These are phyloP conservation scores for Eimeria brunetti DNA, from an alignment of 169 alveolate species.

Conservation along the genomic window DNA sequence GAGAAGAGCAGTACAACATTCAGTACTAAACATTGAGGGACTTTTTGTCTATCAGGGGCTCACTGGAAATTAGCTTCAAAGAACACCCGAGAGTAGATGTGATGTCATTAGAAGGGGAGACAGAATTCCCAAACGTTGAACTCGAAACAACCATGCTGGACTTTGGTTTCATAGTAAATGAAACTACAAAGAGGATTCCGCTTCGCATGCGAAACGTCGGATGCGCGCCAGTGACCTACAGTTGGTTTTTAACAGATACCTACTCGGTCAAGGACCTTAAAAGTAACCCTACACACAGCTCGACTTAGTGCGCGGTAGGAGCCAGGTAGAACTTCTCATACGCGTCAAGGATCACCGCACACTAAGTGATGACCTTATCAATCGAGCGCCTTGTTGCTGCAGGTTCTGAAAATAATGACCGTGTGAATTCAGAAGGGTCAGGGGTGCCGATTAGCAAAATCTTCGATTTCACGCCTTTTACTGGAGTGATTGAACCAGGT, in stretches of 20 bases:
- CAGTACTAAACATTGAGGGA: neutral
- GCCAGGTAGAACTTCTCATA: neutral
- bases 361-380: neutral
- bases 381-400: neutral
- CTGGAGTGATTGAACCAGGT: slow-evolving; percentile 93
- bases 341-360: neutral
- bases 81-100: slow-evolving; percentile 96
- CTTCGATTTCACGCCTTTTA: slow-evolving; percentile 95
- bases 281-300: neutral
- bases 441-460: slow-evolving; percentile 91
- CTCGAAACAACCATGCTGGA: slow-evolving; percentile 89
- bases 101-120: slow-evolving; percentile 93
- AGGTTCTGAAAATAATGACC: slow-evolving; percentile 37
- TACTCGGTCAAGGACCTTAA: slow-evolving; percentile 23
- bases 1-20: neutral
- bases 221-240: slow-evolving; percentile 92
- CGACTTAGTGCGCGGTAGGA: neutral
- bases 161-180: slow-evolving; percentile 96
- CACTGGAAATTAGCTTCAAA: slow-evolving; percentile 88
- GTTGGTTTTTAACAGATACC: slow-evolving; percentile 92
- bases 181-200: slow-evolving; percentile 54
- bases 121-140: slow-evolving; percentile 93
- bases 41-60: slow-evolving; percentile 70
- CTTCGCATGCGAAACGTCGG: slow-evolving; percentile 90
- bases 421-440: slow-evolving; percentile 38